These are phyloP conservation scores for Chalara sp. DNA, from an alignment of 2,329 filamentous ascomycete species.

Conservation along the genomic window DNA sequence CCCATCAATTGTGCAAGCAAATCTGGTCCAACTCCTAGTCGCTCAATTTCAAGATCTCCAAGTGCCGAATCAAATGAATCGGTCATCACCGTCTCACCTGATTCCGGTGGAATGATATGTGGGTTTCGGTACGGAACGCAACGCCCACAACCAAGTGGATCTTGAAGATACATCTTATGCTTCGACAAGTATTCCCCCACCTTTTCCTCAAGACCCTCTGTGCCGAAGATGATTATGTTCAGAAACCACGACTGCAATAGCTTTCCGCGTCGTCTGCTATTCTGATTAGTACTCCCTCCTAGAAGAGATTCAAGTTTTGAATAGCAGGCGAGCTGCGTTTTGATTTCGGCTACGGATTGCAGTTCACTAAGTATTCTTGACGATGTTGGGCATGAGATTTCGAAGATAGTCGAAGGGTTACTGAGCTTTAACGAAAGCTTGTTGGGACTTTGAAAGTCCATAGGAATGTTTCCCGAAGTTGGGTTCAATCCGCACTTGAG, in stretches of 20 bases:
- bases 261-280: neutral
- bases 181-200: slow-evolving; percentile 8
- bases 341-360: slow-evolving; percentile 2
- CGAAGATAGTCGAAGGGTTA: no score
- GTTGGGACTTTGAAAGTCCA: no score
- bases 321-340: slow-evolving; percentile 9
- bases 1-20: slow-evolving; percentile 9
- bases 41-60: slow-evolving; percentile 6
- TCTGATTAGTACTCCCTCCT: neutral
- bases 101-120: slow-evolving; percentile 6
- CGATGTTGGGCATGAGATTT: no score
- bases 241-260: slow-evolving; percentile 4
- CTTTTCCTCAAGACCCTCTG: neutral
- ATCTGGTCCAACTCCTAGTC: slow-evolving; percentile 4
- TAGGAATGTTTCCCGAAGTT: no score
- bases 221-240: slow-evolving; percentile 9
- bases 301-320: slow-evolving; percentile 1
- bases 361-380: slow-evolving; percentile 3
- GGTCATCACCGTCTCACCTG: slow-evolving; percentile 1
- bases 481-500: no score
- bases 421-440: no score
- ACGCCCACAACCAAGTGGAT: slow-evolving; percentile 7
- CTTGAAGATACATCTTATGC: slow-evolving; percentile 11
- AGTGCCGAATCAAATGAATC: slow-evolving; percentile 2
- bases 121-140: slow-evolving; percentile 10